Evolutionary conservation across 345 rosid genomes (phyloP), one percentile per base, ranked within the genome.

Genomic region (Moricandia arvensis): DNA sequence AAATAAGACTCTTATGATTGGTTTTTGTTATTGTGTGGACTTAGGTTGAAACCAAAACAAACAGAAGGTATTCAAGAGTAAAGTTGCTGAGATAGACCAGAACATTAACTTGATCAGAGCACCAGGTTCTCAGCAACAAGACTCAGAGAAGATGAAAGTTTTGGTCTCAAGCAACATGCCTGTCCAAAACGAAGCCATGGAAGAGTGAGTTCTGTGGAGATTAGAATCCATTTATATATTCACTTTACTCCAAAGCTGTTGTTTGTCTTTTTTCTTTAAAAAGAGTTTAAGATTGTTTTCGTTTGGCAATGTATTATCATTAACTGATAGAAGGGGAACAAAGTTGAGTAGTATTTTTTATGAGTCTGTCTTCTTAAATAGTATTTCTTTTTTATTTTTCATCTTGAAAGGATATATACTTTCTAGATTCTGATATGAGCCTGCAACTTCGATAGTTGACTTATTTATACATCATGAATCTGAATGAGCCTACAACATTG

Each of bases 41-140:
- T 54, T 91, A 94, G 98, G 84, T 79, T 84, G 86, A 85, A 73
- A 76, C 79, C 74, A 21, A 21, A 86, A 85, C 80, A 86, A 83
- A 61, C 24, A 8, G 59, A 85, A 86, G 78, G 64, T 77, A 77
- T 72, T 11, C 59, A 71, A 31, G 60, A 89, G 87, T 62, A 87
- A 71, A 1, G 16, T 6, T 0, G 79, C 69, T 21, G 91, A 82
- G 68, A 17, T 90, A 84, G 85, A 87, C 18, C 83, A 90, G 0
- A 1, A 47, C 68, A 45, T 65, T 26, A 0, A 77, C 13, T 79
- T 90, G 81, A 37, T 85, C 85, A 58, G 59, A 67, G 88, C 88
- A 82, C 79, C 81, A 18, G 8, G 11, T 3, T 8, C 63, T 7
- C 33, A 12, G 53, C 47, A 49, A 65, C 35, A 77, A 82, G 78